Evolutionary conservation across 768 basidiomycete genomes (phyloP), one percentile per base, ranked within the genome.

Genomic region (Coprinellus aureogranulatus): DNA sequence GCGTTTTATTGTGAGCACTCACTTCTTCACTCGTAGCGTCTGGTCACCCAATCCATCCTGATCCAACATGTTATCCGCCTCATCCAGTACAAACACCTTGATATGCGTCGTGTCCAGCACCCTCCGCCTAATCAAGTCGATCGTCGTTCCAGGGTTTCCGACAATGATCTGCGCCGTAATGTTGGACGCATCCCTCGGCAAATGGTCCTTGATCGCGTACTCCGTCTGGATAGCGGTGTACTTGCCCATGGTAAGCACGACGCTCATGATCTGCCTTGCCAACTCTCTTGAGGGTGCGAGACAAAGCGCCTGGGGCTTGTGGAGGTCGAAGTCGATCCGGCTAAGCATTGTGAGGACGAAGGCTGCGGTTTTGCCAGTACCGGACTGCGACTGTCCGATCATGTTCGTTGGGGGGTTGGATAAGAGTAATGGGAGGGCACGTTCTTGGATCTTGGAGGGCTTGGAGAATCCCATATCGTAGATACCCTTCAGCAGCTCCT

Each of bases 301-400:
- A 75, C 96, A 98, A 50, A 99, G 77, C 2, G 96, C 97, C 91
- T 98, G 96, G 23, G 94, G 89, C 61, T 88, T 87, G 62, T 89
- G 83, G 45, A 86, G 76, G 22, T 83, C 78, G 64, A 89, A 95
- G 72, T 98, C 93, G 47, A 98, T 82, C 40, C 96, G 87, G 68
- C 90, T 94, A 16, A 98, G 82, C 95, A 99, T 98, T 11, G 96
- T 95, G 49, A 99, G 79, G 12, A 94, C 92, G 70, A 99, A 99
- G 10, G 97, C 97, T 3, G 97, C 97, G 2, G 97, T 98, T 77
- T 99, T 99, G 49, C 97, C 97, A 9, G 97, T 99, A 39, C 97
- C 97, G 31, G 97, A 98, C 67, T 99, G 97, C 52, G 95, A 98
- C 75, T 99, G 97, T 18, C 94, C 97, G 68, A 98, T 98, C 89